These are phyloP conservation scores for Tripidium arundinaceum DNA, from an alignment of 202 grass and related monocot genomes.

Conservation along the genomic window DNA sequence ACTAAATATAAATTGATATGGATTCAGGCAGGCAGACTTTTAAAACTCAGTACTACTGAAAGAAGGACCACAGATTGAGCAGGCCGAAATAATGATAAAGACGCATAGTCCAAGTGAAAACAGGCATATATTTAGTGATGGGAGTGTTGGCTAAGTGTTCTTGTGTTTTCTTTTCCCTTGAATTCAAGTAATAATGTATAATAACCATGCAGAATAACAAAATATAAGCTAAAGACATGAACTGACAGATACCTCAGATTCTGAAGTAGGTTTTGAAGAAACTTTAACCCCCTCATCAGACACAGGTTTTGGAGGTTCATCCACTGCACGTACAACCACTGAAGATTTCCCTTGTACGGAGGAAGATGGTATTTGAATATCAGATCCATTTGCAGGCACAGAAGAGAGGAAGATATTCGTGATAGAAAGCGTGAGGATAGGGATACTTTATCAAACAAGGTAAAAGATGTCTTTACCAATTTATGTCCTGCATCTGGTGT, in stretches of 20 bases:
- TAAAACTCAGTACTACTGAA: too few species aligned
- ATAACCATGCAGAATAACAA: neutral
- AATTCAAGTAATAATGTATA: neutral
- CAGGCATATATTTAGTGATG: neutral
- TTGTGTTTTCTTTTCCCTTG: neutral
- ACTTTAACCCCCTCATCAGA: conserved; percentile 66
- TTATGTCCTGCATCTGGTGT: neutral
- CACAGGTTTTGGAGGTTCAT: conserved; percentile 58
- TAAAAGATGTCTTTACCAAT: conserved; percentile 24
- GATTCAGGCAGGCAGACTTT: neutral
- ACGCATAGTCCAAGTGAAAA: conserved; percentile 4
- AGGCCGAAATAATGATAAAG: neutral
- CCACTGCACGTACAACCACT: conserved; percentile 41
- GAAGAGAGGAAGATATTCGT: conserved; percentile 76
- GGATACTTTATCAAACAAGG: conserved; percentile 72
- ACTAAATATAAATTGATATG: neutral
- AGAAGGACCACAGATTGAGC: neutral
- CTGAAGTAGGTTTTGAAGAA: conserved; percentile 48
- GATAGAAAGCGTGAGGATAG: conserved; percentile 91
- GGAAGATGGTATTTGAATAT: conserved; percentile 43
- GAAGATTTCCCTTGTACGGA: conserved; percentile 51
- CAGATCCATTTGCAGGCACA: conserved; percentile 50
- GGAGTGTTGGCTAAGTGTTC: neutral
- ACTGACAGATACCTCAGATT: conserved; percentile 66
- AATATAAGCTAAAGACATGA: neutral